Evolutionary conservation across 208 protist species (phyloP).

Genomic region (Crithidia sp.): DNA sequence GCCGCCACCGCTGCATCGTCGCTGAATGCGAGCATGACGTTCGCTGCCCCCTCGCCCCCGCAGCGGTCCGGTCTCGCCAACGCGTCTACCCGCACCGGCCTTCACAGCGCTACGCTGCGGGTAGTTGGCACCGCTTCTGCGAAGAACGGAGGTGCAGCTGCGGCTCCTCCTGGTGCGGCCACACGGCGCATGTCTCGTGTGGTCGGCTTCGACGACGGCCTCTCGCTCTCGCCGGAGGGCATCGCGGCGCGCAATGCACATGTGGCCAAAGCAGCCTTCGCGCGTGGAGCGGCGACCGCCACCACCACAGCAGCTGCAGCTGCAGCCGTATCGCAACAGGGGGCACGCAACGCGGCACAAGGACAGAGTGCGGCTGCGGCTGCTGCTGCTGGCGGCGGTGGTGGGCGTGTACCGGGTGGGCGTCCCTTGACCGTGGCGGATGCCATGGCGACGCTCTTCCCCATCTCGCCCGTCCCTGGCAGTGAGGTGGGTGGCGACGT

Average conservation of each 20-base stretch:
- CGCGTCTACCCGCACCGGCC: no score
- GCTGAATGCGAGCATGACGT: neutral
- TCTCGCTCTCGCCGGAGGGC: neutral
- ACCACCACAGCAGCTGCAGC: no score
- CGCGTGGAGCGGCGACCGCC: neutral
- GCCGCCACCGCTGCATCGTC: neutral
- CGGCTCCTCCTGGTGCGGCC: neutral
- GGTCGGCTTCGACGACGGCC: neutral
- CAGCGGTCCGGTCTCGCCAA: neutral
- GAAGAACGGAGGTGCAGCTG: no score
- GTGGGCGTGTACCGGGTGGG: neutral
- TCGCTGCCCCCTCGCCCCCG: neutral
- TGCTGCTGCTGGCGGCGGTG: neutral
- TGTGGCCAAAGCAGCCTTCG: neutral
- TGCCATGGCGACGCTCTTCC: constrained; percentile 28
- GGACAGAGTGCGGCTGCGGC: neutral
- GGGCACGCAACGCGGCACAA: neutral
- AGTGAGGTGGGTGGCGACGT: neutral
- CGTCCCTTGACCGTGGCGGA: constrained; percentile 24
- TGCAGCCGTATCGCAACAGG: neutral
- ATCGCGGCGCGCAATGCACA: constrained; percentile 8
- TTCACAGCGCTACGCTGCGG: neutral
- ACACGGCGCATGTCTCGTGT: neutral
- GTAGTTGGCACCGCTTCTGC: no score
- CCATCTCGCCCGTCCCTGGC: neutral